Conservation (phyloP, 2,329 filamentous ascomycete genomes). For the Dothideomycetes sp. region DNA sequence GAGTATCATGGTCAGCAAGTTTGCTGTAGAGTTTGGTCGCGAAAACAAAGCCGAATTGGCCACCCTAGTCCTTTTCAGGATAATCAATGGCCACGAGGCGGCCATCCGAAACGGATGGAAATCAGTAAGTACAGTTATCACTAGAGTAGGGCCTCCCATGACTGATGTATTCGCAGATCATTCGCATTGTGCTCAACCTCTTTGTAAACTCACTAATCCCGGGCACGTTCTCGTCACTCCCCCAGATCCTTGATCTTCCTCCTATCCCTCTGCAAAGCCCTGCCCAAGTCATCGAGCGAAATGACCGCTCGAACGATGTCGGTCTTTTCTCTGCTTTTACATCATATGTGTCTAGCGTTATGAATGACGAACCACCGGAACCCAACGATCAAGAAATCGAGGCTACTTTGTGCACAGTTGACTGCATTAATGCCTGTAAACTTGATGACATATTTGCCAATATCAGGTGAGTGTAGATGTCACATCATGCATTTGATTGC, state of each 20-base stretch:
- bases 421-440: conserved; percentile 84
- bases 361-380: conserved; percentile 93
- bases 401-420: conserved; percentile 85
- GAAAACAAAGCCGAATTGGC: conserved; percentile 91
- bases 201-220: conserved; percentile 92
- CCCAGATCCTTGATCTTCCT: conserved; percentile 58
- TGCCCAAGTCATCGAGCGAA: conserved; percentile 85
- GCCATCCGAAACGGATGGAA: conserved; percentile 69
- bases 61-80: conserved; percentile 87
- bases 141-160: not conserved
- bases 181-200: conserved; percentile 87
- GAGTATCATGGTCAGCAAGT: conserved; percentile 96
- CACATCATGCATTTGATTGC: not conserved
- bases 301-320: conserved; percentile 62
- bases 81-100: conserved; percentile 74
- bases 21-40: conserved; percentile 88
- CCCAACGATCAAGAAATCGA: conserved; percentile 95
- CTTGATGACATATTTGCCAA: conserved; percentile 75
- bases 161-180: conserved; percentile 43
- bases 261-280: conserved; percentile 83
- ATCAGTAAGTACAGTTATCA: conserved; percentile 44
- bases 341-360: conserved; percentile 96
- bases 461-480: conserved; percentile 50
- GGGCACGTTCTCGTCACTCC: conserved; percentile 58
- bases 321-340: conserved; percentile 91